Base-by-base conservation (phyloP, 208 protist genomes). In the Leishmania gerbilli region DNA sequence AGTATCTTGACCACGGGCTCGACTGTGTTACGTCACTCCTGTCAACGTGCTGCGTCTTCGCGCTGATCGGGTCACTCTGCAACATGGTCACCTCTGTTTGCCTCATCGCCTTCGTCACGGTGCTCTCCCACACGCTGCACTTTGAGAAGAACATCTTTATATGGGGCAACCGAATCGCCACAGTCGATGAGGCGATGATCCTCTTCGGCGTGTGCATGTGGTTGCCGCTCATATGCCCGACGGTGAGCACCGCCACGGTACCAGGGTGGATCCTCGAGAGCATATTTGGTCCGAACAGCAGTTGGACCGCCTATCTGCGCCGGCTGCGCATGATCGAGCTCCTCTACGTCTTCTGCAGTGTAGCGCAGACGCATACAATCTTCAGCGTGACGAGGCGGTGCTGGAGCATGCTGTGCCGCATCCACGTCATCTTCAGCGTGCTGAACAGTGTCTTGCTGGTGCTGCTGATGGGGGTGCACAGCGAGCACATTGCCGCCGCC, bases 1-100 rank as follows among this genome's bases (percentile, higher is more conserved):
- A 98, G 85, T 98, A 98, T 86, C 91, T 98, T 40, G 95, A 98
- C 77, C 95, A 98, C 76, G 94, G 95, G 3, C 92, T 97, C 19
- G 95, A 98, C 88, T 98, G 95, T 74, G 93, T 97, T 49, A 97
- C 94, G 31, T 98, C 95, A 40, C 89, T 98, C 40, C 83, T 98
- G 49, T 97, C 93, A 47, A 83, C 90, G 21, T 86, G 77, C 76
- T 85, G 93, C 74, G 82, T 80, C 51, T 93, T 95, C 74, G 87
- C 93, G 5, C 74, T 96, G 83, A 87, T 93, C 42, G 80, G 86
- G 51, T 93, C 90, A 11, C 87, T 95, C 49, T 85, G 81, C 31
- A 96, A 95, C 86, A 93, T 95, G 81, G 76, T 83, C 68, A 86
- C 94, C 71, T 88, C 91, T 7, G 82, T 97, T 42, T 79, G 85